Evolutionary conservation across 2,329 filamentous ascomycete species (phyloP).

Genomic region (Dactylellina leptospora): DNA sequence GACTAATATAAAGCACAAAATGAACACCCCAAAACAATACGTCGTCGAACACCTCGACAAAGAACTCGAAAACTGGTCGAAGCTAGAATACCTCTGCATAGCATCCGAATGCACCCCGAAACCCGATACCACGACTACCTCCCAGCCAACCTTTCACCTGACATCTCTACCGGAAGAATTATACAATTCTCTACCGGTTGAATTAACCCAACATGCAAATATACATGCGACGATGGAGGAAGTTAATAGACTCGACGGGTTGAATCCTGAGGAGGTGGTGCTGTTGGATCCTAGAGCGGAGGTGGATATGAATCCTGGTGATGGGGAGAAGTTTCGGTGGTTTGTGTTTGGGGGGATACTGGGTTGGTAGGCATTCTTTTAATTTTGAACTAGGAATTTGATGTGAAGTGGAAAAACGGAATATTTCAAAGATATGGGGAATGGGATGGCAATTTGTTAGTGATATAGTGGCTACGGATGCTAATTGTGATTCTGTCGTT

Average conservation of each 20-base stretch:
- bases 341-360: slow-evolving; percentile 97
- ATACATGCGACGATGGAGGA: slow-evolving; percentile 78
- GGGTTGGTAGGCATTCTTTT: slow-evolving; percentile 66
- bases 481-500: neutral
- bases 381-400: slow-evolving; percentile 19
- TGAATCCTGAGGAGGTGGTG: slow-evolving; percentile 79
- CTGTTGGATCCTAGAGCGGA: slow-evolving; percentile 85
- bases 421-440: too few species aligned
- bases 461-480: too few species aligned
- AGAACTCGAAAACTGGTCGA: slow-evolving; percentile 92
- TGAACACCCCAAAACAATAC: slow-evolving; percentile 37
- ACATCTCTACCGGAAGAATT: slow-evolving; percentile 79
- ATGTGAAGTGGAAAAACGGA: too few species aligned
- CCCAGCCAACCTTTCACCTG: slow-evolving; percentile 74
- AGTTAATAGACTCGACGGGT: slow-evolving; percentile 80
- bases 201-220: slow-evolving; percentile 68
- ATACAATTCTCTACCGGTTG: slow-evolving; percentile 64
- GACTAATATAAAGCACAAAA: neutral
- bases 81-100: slow-evolving; percentile 89
- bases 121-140: neutral
- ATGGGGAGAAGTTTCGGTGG: slow-evolving; percentile 82
- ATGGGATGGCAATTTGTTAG: too few species aligned
- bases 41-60: slow-evolving; percentile 75
- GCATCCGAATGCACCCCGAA: slow-evolving; percentile 74
- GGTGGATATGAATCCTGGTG: slow-evolving; percentile 82